Base-by-base conservation (phyloP, 2,329 filamentous ascomycete species). In the Fusarium siculi region DNA sequence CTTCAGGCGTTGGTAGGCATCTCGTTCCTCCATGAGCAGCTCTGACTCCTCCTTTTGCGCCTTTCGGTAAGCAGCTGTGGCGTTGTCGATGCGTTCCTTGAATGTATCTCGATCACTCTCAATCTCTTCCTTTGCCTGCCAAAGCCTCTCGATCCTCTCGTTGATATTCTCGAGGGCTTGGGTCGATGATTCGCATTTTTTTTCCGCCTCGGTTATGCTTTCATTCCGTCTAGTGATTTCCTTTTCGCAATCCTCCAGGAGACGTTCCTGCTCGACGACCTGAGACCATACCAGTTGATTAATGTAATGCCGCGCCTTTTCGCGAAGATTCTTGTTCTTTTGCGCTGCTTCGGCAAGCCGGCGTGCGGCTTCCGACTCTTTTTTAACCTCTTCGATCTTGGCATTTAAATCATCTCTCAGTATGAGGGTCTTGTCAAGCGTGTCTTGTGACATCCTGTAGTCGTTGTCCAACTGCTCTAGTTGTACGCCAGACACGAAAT, bases 401-500 rank as follows among this genome's bases (percentile, higher is more conserved):
- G 78, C 76, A 3, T 78, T 69, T 2, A 84, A 77, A 53, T 84
- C 82, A 2, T 83, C 81, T 46, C 81, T 79, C 30, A 83, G 74
- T n/a, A 80, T 63, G 5, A 82, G 63, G 5, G 81, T 93, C 39
- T 89, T 89, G 72, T 97, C 93, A 25, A 96, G 86, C 7, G 90
- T 92, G 73, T 97, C 92, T 68, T 93, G 91, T 19, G 98, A 90
- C 64, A 97, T 85, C 66, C 91, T 90, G 81, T 99, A 99, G 79
- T 99, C 96, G 70, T 94, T 92, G 79, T 97, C 94, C 15, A 99
- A 87, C 76, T 96, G 92, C 80, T 98, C 94, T 2, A 99, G 88
- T 77, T 98, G 95, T 1, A 97, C 97, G 32, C 96, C 96, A 76
- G 95, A 94, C 68, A 97, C 89, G 79, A 99, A 99, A 78, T 98